Evolutionary conservation across 2,329 filamentous ascomycete genomes (phyloP).

Genomic region (Microdochium paspali): DNA sequence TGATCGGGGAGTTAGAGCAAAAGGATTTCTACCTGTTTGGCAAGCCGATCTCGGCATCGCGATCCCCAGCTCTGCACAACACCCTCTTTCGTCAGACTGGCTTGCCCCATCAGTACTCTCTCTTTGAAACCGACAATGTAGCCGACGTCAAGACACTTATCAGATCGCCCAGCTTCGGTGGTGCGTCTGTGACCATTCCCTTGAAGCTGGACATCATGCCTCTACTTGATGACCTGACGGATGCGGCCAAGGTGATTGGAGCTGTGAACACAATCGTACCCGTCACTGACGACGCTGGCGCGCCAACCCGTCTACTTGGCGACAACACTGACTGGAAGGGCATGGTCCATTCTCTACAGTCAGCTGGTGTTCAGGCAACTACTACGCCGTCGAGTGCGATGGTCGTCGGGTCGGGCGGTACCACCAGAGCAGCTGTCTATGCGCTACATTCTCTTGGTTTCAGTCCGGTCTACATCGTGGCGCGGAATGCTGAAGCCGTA

Average conservation of each 20-base stretch:
- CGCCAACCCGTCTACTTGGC: slow-evolving; percentile 54
- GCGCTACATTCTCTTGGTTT: slow-evolving; percentile 78
- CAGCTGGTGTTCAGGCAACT: slow-evolving; percentile 48
- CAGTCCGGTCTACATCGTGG: slow-evolving; percentile 77
- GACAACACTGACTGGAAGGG: slow-evolving; percentile 96
- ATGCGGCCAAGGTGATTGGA: slow-evolving; percentile 73
- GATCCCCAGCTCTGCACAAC: slow-evolving; percentile 87
- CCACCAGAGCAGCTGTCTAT: slow-evolving; percentile 83
- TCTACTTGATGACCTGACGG: slow-evolving; percentile 69
- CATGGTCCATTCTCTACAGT: slow-evolving; percentile 71
- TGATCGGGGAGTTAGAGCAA: slow-evolving; percentile 69
- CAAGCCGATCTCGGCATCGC: slow-evolving; percentile 70
- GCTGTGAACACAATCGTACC: slow-evolving; percentile 92
- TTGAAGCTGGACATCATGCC: slow-evolving; percentile 83
- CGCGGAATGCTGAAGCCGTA: slow-evolving; percentile 63
- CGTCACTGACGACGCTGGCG: slow-evolving; percentile 25
- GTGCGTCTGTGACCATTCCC: slow-evolving; percentile 91
- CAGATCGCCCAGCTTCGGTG: slow-evolving; percentile 67
- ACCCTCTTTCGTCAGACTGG: slow-evolving; percentile 67
- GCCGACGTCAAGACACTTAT: slow-evolving; percentile 57
- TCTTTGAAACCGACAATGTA: slow-evolving; percentile 62
- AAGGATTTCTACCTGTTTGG: slow-evolving; percentile 84
- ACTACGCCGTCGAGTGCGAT: slow-evolving; percentile 47
- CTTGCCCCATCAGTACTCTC: slow-evolving; percentile 73
- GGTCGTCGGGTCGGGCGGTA: slow-evolving; percentile 86